phyloP scores from a whole-genome alignment of 2,329 filamentous ascomycete species.

The Ophiostoma tasmaniense region DNA sequence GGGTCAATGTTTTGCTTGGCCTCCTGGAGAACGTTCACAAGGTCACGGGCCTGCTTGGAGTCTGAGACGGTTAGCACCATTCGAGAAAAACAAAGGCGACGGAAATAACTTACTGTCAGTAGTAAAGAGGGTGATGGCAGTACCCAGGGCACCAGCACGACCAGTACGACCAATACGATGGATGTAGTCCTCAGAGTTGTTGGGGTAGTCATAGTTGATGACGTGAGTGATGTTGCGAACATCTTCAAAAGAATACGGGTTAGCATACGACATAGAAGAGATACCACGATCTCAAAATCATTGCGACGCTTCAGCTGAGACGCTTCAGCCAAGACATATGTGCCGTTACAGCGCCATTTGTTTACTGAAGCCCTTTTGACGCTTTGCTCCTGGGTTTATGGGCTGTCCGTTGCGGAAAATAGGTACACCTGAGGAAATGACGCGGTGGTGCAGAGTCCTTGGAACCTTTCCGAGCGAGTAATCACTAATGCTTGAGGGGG shows the following conservation, averaged over 20 bases:
- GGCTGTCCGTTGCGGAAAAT: conserved; percentile 53
- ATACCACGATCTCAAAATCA: conserved; percentile 35
- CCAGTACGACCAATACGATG: conserved; percentile 95
- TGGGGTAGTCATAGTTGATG: conserved; percentile 99
- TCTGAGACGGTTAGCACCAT: conserved; percentile 39
- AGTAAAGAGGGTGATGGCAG: conserved; percentile 96
- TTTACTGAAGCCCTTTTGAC: conserved; percentile 38
- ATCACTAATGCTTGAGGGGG: conserved; percentile 39
- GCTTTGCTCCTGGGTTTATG: conserved; percentile 48
- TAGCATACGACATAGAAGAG: conserved; percentile 53
- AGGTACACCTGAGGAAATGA: conserved; percentile 41
- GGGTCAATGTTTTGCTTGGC: conserved; percentile 98
- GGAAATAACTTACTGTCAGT: conserved; percentile 77
- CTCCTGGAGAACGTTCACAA: conserved; percentile 85
- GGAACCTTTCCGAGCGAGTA: conserved; percentile 14
- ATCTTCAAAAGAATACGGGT: conserved; percentile 70
- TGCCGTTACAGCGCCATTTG: conserved; percentile 28
- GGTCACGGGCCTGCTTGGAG: conserved; percentile 91
- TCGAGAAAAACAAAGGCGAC: background rate
- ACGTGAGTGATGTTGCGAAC: conserved; percentile 99
- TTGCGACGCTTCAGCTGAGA: conserved; percentile 55
- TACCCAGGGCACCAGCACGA: conserved; percentile 87
- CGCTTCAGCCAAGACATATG: conserved; percentile 49
- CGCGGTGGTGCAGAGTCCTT: conserved; percentile 13
- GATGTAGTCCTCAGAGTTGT: conserved; percentile 98